These are phyloP conservation scores for Phialophora verrucosa DNA, from an alignment of 2,329 filamentous ascomycete genomes.

Conservation along the genomic window DNA sequence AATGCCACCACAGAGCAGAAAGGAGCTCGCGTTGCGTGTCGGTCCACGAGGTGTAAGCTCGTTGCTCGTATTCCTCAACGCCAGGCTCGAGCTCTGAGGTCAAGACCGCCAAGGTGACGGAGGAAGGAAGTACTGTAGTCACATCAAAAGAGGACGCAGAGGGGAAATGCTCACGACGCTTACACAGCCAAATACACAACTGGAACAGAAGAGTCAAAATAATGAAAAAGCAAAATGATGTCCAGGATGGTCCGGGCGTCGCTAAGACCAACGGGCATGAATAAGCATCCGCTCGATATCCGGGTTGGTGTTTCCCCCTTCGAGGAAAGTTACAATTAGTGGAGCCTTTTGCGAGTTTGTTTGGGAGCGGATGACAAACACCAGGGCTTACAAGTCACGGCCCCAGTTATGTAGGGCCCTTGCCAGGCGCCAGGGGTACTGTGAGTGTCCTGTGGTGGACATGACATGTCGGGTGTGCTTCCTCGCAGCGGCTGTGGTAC, in stretches of 20 bases:
- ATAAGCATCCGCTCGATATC: slow-evolving; percentile 3
- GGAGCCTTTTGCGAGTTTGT: background rate
- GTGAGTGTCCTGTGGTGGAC: background rate
- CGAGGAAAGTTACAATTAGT: background rate
- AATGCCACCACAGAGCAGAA: background rate
- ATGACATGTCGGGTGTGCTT: no score
- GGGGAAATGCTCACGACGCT: background rate
- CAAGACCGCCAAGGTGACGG: background rate
- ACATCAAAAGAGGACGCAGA: background rate
- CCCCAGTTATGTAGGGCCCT: no score
- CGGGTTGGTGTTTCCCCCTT: slow-evolving; percentile 13
- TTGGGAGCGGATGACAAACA: background rate
- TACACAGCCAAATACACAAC: background rate
- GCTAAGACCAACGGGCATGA: background rate
- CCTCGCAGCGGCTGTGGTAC: background rate
- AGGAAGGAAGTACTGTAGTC: background rate
- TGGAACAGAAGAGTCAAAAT: background rate
- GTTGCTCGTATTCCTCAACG: background rate
- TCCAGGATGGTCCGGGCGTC: background rate
- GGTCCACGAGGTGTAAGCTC: background rate
- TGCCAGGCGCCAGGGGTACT: background rate
- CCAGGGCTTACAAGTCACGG: background rate
- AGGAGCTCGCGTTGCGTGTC: background rate
- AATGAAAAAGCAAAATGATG: background rate
- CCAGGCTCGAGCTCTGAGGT: background rate